Base-by-base conservation (phyloP, 805 yeast species). In the Candida jianshihensis region DNA sequence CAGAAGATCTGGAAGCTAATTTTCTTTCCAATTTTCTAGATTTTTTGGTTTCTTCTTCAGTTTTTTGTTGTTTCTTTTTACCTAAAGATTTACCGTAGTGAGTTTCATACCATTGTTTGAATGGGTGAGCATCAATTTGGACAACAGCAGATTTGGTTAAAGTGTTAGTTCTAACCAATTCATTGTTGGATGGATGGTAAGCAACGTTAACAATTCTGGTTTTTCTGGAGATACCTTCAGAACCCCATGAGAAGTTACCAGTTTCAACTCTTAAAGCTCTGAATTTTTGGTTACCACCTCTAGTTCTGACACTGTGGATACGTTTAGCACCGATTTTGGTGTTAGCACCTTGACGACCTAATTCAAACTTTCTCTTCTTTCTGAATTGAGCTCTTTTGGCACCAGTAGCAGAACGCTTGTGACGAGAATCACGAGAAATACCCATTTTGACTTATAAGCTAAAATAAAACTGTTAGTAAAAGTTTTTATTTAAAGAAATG, bases 391-490 rank as follows among this genome's bases (percentile, higher is more conserved):
- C 97, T 75, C 97, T 88, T 76, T 88, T 89, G 70, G 98, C 98
- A 84, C 98, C 98, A 67, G 98, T 89, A 73, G 94, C 95, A 63
- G 97, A 75, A 75, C 98, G 94, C 86, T 90, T 90, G 89, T 92
- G 98, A 78, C 97, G 96, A 73, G 98, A 90, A 81, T 92, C 97
- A 81, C 98, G 90, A 74, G 97, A 88, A 84, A 90, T 90, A 89
- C 98, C 97, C 98, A 90, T 90, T 71, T 70, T 83, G 65, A 51
- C 38, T 41, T 39, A 45, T 36, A 36, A 30, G 24, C 27, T 17
- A 5, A 9, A 12, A 6, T n/a, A 15, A 26, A 13, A 28, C 32
- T 33, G 44, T 44, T 48, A 42, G 46, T 46, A 46, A n/a, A n/a
- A n/a, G n/a, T 30, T 5, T 28, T 17, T 28, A 14, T 6, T 25